Conservation (phyloP, 495 filamentous ascomycete genomes). For the Cercophora sp. region DNA sequence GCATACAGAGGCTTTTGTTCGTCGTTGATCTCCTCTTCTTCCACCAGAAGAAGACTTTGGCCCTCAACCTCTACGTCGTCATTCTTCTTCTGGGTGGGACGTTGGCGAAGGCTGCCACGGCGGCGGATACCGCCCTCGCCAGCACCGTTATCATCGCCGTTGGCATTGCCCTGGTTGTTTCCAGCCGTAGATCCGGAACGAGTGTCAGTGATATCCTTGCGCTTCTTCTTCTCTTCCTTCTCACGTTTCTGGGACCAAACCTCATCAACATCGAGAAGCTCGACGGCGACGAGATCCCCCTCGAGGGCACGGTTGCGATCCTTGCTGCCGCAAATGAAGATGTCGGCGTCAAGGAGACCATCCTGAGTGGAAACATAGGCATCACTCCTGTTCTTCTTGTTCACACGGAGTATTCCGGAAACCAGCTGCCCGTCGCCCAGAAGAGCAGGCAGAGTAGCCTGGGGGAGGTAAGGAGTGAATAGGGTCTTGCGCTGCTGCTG, state of each 20-base stretch:
- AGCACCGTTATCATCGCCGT: conserved; percentile 61
- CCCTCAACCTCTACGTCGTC: conserved; percentile 99
- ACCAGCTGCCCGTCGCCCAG: conserved; percentile 91
- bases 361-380: conserved; percentile 94
- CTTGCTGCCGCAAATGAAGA: conserved; percentile 99
- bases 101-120: conserved; percentile 89
- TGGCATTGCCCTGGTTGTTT: conserved; percentile 62
- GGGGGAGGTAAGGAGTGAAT: conserved; percentile 95
- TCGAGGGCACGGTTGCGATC: conserved; percentile 94
- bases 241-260: conserved; percentile 98
- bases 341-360: conserved; percentile 84
- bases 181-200: conserved; percentile 70
- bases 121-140: conserved; percentile 81
- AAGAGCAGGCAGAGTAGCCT: conserved; percentile 88
- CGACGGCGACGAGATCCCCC: conserved; percentile 91
- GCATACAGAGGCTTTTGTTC: conserved; percentile 97
- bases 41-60: conserved; percentile 91
- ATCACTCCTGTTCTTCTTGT: conserved; percentile 99
- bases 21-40: conserved; percentile 98
- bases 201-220: conserved; percentile 95
- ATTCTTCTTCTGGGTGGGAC: conserved; percentile 99
- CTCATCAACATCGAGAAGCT: conserved; percentile 95
- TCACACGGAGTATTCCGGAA: conserved; percentile 92
- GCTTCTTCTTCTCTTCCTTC: conserved; percentile 99
- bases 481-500: conserved; percentile 96